Percentiles rank a stretch among this genome's conserved stretches.
phyloP scores from a whole-genome alignment of 1,284 basidiomycete genomes.

The Austroboletus novae-zelandiae region DNA sequence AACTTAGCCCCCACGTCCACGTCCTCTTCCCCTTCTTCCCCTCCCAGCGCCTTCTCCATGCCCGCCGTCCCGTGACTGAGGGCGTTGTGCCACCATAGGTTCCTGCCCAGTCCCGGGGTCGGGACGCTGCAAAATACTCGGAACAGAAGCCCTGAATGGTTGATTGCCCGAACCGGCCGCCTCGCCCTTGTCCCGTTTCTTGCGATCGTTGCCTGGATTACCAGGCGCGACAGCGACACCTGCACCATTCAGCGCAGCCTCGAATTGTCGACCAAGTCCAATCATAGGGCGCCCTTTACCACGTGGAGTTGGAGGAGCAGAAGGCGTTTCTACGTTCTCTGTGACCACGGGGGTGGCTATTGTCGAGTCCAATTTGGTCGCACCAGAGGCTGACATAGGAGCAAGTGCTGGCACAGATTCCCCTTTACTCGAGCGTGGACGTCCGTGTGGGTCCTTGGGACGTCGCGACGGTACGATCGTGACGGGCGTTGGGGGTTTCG shows the following conservation, averaged over 20 bases:
- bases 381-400: neutral
- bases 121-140: constrained; percentile 37
- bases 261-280: constrained; percentile 59
- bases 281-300: constrained; percentile 55
- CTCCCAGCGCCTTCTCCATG: constrained; percentile 7
- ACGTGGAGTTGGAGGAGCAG: constrained; percentile 10
- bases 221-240: constrained; percentile 35
- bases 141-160: constrained; percentile 7
- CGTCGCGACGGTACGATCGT: constrained; percentile 7
- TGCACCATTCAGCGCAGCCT: constrained; percentile 59
- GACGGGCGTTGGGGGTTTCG: constrained; percentile 14
- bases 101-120: constrained; percentile 23
- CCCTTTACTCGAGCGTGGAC: constrained; percentile 6
- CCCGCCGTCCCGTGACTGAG: constrained; percentile 7
- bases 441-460: constrained; percentile 15
- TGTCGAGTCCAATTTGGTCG: neutral
- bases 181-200: constrained; percentile 29
- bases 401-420: constrained; percentile 5
- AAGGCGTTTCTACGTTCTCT: constrained; percentile 1
- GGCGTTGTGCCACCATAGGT: constrained; percentile 15
- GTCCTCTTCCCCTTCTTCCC: constrained; percentile 11
- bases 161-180: neutral
- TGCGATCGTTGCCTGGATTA: constrained; percentile 31
- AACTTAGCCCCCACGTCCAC: constrained; percentile 20
- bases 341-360: constrained; percentile 7